A percentile compares a stretch with the other conserved stretches of the same genome.
These are phyloP conservation scores for Helotiales sp. DNA, from an alignment of 2,329 filamentous ascomycete genomes.

Conservation along the genomic window DNA sequence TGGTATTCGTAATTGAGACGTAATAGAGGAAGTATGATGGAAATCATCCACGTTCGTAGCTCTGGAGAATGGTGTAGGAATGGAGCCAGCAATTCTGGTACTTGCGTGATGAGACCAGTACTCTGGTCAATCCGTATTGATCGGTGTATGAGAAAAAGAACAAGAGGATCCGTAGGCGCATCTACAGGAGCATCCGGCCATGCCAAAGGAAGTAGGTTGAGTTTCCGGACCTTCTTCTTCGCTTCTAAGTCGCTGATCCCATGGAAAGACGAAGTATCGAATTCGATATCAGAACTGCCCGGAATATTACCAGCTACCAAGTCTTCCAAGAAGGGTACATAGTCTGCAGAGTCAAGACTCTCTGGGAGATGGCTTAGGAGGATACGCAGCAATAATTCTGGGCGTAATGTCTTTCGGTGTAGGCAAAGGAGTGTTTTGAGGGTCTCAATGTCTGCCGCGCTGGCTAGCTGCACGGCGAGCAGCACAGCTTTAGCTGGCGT, in stretches of 20 bases:
- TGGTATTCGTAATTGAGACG: constrained; percentile 72
- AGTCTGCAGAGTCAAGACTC: constrained; percentile 60
- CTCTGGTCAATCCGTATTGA: constrained; percentile 69
- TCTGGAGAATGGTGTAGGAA: constrained; percentile 63
- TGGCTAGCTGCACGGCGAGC: constrained; percentile 69
- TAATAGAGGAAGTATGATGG: constrained; percentile 66
- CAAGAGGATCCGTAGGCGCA: constrained; percentile 54
- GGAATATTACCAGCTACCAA: constrained; percentile 38
- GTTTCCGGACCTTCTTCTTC: constrained; percentile 60
- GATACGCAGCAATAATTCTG: constrained; percentile 68
- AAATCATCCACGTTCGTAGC: constrained; percentile 68
- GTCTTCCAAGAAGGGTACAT: constrained; percentile 60
- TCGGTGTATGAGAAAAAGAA: constrained; percentile 66
- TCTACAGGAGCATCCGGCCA: constrained; percentile 49
- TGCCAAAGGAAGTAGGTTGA: constrained; percentile 60
- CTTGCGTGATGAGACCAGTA: constrained; percentile 68
- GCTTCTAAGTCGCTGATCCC: constrained; percentile 63
- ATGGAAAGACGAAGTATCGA: constrained; percentile 58
- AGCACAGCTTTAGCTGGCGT: constrained; percentile 70
- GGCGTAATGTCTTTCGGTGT: constrained; percentile 57
- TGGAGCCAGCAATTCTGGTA: constrained; percentile 66
- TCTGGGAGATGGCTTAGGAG: constrained; percentile 78
- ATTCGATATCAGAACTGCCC: constrained; percentile 39
- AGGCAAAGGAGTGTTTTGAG: constrained; percentile 60
- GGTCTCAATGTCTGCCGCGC: constrained; percentile 62